Evolutionary conservation across 192 early-diverging fungal genomes (phyloP).

Genomic region (Thamnidium elegans): DNA sequence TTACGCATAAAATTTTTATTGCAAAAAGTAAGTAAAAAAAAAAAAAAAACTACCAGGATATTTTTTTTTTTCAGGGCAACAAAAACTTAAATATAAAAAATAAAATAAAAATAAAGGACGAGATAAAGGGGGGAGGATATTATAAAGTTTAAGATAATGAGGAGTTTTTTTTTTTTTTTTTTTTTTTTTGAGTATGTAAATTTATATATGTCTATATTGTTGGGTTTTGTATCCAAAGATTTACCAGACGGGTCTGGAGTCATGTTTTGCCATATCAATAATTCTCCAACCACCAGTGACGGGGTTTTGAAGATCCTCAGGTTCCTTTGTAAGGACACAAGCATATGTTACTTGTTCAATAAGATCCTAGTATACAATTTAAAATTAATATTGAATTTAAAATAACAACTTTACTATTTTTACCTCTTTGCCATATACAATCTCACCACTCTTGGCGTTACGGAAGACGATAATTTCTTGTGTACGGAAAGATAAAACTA

Average conservation of each 20-base stretch:
- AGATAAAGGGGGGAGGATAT: too few species aligned
- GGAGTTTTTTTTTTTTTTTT: too few species aligned
- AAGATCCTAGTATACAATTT: constrained; percentile 43
- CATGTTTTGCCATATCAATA: constrained; percentile 85
- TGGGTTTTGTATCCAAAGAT: not conserved
- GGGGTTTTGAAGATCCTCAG: constrained; percentile 74
- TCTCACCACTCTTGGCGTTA: constrained; percentile 77
- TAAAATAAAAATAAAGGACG: too few species aligned
- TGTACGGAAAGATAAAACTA: constrained; percentile 86
- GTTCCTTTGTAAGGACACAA: constrained; percentile 87
- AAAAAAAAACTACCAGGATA: too few species aligned
- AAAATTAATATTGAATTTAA: not conserved
- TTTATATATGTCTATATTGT: not conserved
- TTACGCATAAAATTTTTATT: too few species aligned
- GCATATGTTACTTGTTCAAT: constrained; percentile 88
- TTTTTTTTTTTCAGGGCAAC: too few species aligned
- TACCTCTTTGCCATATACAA: constrained; percentile 81
- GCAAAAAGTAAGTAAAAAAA: too few species aligned
- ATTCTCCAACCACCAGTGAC: constrained; percentile 90
- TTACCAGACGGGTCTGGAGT: constrained; percentile 42
- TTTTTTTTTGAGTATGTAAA: not conserved
- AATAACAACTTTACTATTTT: constrained; percentile 1
- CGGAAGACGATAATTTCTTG: constrained; percentile 94
- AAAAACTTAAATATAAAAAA: too few species aligned
- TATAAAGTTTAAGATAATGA: too few species aligned